phyloP scores from a whole-genome alignment of 306 rosid species.

The Trifolium dubium region DNA sequence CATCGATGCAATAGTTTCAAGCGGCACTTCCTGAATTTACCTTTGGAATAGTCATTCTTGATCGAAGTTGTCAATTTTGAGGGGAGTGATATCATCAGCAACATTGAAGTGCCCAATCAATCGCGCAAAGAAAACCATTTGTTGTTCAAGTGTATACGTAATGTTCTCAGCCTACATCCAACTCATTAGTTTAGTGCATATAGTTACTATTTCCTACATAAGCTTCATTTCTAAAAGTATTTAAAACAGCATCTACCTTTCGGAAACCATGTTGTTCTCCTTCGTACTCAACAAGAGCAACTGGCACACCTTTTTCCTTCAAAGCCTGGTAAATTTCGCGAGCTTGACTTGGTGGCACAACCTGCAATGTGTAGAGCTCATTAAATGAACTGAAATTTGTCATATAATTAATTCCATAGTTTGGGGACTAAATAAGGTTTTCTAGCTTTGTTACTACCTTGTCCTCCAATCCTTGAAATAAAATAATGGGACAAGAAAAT shows the following conservation, averaged over 20 bases:
- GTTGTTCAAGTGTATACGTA: conserved; percentile 88
- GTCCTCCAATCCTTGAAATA: conserved; percentile 96
- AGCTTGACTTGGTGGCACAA: conserved; percentile 89
- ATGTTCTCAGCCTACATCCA: conserved; percentile 88
- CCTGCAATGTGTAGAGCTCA: conserved; percentile 50
- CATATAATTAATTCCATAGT: neutral
- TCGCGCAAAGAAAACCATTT: conserved; percentile 97
- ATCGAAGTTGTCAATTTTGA: conserved; percentile 80
- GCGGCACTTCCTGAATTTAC: conserved; percentile 30
- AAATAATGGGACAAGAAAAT: conserved; percentile 85
- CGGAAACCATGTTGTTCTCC: conserved; percentile 99
- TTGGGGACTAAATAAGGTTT: neutral
- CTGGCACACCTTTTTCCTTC: conserved; percentile 89
- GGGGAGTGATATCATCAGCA: conserved; percentile 80
- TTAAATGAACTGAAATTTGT: neutral
- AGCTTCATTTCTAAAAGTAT: conserved; percentile 1
- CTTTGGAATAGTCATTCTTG: conserved; percentile 27
- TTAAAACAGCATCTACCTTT: conserved; percentile 56
- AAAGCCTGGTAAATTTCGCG: conserved; percentile 73
- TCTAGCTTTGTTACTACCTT: conserved; percentile 56
- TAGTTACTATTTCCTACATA: conserved; percentile 9
- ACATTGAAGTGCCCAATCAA: conserved; percentile 77
- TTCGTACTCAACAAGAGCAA: conserved; percentile 88
- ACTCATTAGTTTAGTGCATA: conserved; percentile 38
- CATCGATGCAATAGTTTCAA: conserved; percentile 15